Conservation (phyloP, 176 grass and related monocot genomes). For the Juncus inflexus region DNA sequence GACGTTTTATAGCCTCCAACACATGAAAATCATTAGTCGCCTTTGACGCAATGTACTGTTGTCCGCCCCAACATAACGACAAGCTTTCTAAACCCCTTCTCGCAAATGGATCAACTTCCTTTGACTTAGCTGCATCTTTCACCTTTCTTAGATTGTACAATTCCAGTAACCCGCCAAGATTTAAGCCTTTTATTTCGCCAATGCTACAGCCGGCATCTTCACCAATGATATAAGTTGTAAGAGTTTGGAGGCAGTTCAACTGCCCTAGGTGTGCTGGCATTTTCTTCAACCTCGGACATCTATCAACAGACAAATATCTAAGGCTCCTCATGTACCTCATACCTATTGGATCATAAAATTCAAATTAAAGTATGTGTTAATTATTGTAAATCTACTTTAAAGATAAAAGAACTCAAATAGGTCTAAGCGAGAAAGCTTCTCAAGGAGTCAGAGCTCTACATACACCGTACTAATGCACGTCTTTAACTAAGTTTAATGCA, state of each 20-base stretch:
- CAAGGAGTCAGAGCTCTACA: too few relatives aligned
- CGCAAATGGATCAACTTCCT: neutral
- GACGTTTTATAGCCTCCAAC: constrained; percentile 25
- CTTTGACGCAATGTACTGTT: neutral
- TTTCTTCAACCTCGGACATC: neutral
- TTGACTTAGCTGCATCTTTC: neutral
- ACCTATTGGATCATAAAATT: too few relatives aligned
- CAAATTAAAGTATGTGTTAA: too few relatives aligned
- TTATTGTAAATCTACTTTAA: too few relatives aligned
- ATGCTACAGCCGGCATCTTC: neutral
- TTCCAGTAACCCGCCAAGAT: constrained; percentile 8
- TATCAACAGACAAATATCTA: constrained; percentile 11
- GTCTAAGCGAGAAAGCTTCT: too few relatives aligned
- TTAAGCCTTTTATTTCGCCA: constrained; percentile 21
- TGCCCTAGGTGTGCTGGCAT: constrained; percentile 20
- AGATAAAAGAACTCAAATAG: too few relatives aligned
- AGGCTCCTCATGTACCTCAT: constrained; percentile 35
- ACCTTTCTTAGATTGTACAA: constrained; percentile 11
- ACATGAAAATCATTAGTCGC: too few relatives aligned
- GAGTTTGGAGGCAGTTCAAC: constrained; percentile 8
- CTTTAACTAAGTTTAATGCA: too few relatives aligned
- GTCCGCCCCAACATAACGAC: neutral
- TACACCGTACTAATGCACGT: too few relatives aligned
- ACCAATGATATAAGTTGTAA: constrained; percentile 19
- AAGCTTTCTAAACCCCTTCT: neutral